A percentile compares a stretch with the other conserved stretches of the same genome.
Conservation (phyloP, 441 rosid genomes). For the Sinapis alba region DNA sequence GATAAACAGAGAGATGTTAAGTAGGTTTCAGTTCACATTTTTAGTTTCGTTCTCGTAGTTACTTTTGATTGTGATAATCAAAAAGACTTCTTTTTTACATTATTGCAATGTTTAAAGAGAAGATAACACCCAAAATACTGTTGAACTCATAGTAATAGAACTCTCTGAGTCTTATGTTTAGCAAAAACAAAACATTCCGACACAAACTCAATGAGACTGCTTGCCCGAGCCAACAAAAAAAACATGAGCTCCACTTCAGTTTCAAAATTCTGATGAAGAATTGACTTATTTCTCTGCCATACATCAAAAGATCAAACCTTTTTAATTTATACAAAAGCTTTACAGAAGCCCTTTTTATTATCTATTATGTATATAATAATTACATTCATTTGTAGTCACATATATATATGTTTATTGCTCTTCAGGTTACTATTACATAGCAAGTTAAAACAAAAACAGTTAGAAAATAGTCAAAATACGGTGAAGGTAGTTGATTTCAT, state of each 20-base stretch:
- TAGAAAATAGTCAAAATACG: constrained; percentile 23
- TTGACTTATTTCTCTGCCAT: background rate
- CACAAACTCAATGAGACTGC: background rate
- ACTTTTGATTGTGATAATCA: constrained; percentile 30
- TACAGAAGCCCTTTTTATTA: background rate
- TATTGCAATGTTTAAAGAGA: background rate
- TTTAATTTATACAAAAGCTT: background rate
- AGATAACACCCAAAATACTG: background rate
- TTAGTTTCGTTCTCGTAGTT: constrained; percentile 32
- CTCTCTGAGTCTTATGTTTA: background rate
- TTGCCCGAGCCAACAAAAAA: too few relatives aligned
- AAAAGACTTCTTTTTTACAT: constrained; percentile 8
- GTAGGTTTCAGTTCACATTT: constrained; percentile 34
- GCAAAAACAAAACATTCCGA: background rate
- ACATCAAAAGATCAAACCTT: background rate
- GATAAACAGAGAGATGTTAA: constrained; percentile 35
- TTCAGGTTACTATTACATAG: constrained; percentile 12
- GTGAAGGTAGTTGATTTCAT: background rate
- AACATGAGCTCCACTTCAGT: background rate
- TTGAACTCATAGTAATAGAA: too few relatives aligned
- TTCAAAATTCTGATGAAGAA: background rate
- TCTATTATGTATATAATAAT: constrained; percentile 9
- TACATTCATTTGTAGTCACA: constrained; percentile 5
- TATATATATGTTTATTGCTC: constrained; percentile 13
- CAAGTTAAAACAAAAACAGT: constrained; percentile 22